Conservation (phyloP, 805 yeast species). For the Pichia cephalocereana region DNA sequence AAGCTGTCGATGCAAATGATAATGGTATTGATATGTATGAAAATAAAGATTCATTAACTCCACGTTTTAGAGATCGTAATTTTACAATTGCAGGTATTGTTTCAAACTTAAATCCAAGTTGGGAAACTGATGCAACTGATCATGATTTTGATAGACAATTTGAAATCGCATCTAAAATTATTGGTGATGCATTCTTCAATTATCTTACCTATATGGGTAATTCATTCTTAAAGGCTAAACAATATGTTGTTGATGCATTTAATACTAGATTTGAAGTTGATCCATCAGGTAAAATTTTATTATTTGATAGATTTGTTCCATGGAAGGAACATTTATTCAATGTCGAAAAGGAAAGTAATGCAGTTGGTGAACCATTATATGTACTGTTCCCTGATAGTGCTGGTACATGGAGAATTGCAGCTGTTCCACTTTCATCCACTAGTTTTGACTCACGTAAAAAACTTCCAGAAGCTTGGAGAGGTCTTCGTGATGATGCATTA, state of each 20-base stretch:
- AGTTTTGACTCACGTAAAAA: constrained; percentile 83
- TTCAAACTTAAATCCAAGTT: constrained; percentile 71
- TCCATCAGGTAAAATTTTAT: constrained; percentile 60
- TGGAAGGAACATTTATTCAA: constrained; percentile 91
- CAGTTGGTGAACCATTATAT: constrained; percentile 53
- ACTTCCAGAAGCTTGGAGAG: constrained; percentile 88
- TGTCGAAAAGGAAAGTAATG: constrained; percentile 53
- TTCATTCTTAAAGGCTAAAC: constrained; percentile 88
- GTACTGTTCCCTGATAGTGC: constrained; percentile 75
- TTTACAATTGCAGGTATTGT: constrained; percentile 75
- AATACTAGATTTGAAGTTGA: constrained; percentile 51
- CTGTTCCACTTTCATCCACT: constrained; percentile 73
- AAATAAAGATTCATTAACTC: constrained; percentile 38
- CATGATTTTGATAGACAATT: constrained; percentile 60
- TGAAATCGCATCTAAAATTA: constrained; percentile 60
- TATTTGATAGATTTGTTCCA: constrained; percentile 72
- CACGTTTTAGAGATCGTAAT: constrained; percentile 61
- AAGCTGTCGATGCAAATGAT: constrained; percentile 92
- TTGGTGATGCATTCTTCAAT: constrained; percentile 73
- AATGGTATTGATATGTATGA: constrained; percentile 78
- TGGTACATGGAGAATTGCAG: constrained; percentile 75
- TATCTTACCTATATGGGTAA: constrained; percentile 64
- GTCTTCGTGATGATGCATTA: constrained; percentile 83
- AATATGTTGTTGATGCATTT: constrained; percentile 65
- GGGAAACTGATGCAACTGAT: constrained; percentile 66